phyloP scores from a whole-genome alignment of 2,329 filamentous ascomycete genomes.

The Ampelomyces quisqualis region DNA sequence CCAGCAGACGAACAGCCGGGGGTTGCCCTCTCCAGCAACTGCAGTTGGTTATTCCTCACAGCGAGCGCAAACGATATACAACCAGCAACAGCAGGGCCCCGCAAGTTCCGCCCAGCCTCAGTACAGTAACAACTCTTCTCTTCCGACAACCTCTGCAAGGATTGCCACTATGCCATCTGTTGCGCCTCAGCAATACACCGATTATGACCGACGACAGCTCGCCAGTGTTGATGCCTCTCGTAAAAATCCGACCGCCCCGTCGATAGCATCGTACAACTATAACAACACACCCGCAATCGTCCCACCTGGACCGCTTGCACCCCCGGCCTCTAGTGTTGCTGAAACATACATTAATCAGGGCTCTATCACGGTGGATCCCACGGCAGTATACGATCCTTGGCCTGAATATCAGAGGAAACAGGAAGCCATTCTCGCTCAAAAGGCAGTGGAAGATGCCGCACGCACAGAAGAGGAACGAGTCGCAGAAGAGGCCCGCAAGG shows the following conservation, averaged over 20 bases:
- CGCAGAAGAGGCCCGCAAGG: slow-evolving; percentile 27
- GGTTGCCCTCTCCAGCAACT: slow-evolving; percentile 26
- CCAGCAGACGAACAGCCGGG: slow-evolving; percentile 18
- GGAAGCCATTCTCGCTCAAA: slow-evolving; percentile 35
- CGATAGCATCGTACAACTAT: slow-evolving; percentile 26
- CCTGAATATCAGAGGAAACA: slow-evolving; percentile 51
- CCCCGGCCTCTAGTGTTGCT: slow-evolving; percentile 20
- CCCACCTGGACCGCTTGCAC: slow-evolving; percentile 13
- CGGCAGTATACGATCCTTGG: slow-evolving; percentile 56
- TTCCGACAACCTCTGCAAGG: slow-evolving; percentile 11
- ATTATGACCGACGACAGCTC: slow-evolving; percentile 25
- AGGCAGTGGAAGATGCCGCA: slow-evolving; percentile 37
- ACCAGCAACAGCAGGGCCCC: slow-evolving; percentile 32
- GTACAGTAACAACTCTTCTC: slow-evolving; percentile 17
- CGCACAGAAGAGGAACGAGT: slow-evolving; percentile 39
- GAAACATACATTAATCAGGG: slow-evolving; percentile 24
- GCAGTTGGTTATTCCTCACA: slow-evolving; percentile 31
- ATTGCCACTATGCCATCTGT: slow-evolving; percentile 13
- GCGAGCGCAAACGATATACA: slow-evolving; percentile 22
- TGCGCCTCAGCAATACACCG: slow-evolving; percentile 20
- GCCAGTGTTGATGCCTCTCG: slow-evolving; percentile 24
- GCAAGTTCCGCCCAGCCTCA: slow-evolving; percentile 32
- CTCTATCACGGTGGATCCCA: slow-evolving; percentile 54
- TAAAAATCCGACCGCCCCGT: slow-evolving; percentile 11
- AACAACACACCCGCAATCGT: slow-evolving; percentile 13